Evolutionary conservation across 768 basidiomycete species (phyloP).

Genomic region (Amanita pallidorosea): DNA sequence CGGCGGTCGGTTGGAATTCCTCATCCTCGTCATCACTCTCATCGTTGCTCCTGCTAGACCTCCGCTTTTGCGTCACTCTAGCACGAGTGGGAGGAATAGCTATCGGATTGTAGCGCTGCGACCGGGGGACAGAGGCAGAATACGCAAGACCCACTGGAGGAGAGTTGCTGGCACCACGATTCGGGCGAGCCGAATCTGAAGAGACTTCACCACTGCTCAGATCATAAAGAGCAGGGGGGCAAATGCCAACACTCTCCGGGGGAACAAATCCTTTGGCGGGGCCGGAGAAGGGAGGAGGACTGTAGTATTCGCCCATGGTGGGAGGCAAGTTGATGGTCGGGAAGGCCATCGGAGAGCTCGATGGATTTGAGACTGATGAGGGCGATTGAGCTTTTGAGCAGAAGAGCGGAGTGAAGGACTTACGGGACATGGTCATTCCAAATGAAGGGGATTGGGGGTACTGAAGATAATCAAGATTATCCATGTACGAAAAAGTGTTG

Average conservation of each 20-base stretch:
- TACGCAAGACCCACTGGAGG: slow-evolving; percentile 36
- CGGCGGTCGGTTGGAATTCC: slow-evolving; percentile 51
- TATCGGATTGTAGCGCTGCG: slow-evolving; percentile 75
- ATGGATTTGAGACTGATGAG: slow-evolving; percentile 38
- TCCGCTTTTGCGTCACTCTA: slow-evolving; percentile 31
- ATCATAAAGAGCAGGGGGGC: slow-evolving; percentile 63
- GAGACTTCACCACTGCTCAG: slow-evolving; percentile 62
- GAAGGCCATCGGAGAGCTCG: slow-evolving; percentile 56
- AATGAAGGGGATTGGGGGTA: slow-evolving; percentile 51
- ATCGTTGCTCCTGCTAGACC: slow-evolving; percentile 43
- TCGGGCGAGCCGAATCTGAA: slow-evolving; percentile 58
- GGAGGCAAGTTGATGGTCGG: slow-evolving; percentile 47
- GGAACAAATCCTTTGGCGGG: slow-evolving; percentile 58
- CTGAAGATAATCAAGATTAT: slow-evolving; percentile 55
- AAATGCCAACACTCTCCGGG: slow-evolving; percentile 48
- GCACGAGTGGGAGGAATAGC: slow-evolving; percentile 45
- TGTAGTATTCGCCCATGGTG: slow-evolving; percentile 47
- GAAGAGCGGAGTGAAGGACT: slow-evolving; percentile 18
- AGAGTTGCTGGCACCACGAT: slow-evolving; percentile 56
- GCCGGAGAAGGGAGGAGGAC: slow-evolving; percentile 31
- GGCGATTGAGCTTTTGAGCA: slow-evolving; percentile 8
- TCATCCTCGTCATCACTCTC: slow-evolving; percentile 68
- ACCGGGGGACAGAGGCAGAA: slow-evolving; percentile 50
- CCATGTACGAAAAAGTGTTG: slow-evolving; percentile 36
- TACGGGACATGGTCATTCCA: slow-evolving; percentile 55